Evolutionary conservation across 495 filamentous ascomycete genomes (phyloP), one percentile per base, ranked within the genome.

Genomic region (Chaetomium fimeti): DNA sequence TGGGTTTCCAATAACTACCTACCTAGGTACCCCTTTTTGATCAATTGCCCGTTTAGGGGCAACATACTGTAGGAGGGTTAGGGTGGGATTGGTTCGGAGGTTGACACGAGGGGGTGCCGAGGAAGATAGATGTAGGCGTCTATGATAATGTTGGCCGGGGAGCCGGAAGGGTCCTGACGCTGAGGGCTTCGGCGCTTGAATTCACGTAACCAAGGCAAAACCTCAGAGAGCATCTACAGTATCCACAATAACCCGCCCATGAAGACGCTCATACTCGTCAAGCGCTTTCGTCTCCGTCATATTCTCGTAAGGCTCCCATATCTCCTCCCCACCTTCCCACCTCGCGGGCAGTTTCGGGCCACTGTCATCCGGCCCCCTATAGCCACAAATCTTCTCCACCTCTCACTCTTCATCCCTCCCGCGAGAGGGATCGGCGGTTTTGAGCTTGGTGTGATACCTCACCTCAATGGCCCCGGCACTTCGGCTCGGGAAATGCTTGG

Each of bases 261-360:
- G 2, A 29, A 54, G 51, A 4, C 51, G 51, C 27, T 54, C 7
- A 54, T 54, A 54, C 51, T 54, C 13, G 51, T 54, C 51, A 54
- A 54, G 51, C 51, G 27, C 51, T 18, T 54, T 8, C 25, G 51
- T 54, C 27, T 54, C 51, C 5, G 27, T 13, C 12, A 54, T 13
- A 13, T 54, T 32, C 51, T 54, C 16, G 27, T 54, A 54, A 54
- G 51, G 51, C 25, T n/a, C 51, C 51, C 12, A 54, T 54, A 3
- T 54, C 51, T 32, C 27, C 51, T 54, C 25, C 2, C 49, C 9
- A 29, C 12, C 25, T 18, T 29, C 6, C 49, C 25, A 53, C 24
- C n/a, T 32, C 27, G 32, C 12, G 20, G 32, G 51, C 16, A 54
- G 13, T 54, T 54, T 8, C 8, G 6, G 11, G 51, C 27, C 27